These are phyloP conservation scores for Striga asiatica DNA, from an alignment of 257 asterid genomes.

Conservation along the genomic window DNA sequence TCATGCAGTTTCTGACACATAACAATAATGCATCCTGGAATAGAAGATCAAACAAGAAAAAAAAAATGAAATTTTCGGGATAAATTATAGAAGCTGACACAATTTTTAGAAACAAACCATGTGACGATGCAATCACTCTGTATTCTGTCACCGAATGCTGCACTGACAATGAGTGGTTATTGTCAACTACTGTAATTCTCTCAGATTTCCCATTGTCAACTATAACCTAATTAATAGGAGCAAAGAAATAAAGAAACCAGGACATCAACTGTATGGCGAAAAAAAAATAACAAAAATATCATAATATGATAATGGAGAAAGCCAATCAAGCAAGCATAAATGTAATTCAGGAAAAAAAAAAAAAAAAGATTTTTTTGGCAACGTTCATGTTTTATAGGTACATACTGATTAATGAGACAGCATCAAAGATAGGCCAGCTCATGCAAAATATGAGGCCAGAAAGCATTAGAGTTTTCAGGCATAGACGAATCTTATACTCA, in stretches of 20 bases:
- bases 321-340: not conserved
- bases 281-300: not conserved
- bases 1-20: too few species aligned
- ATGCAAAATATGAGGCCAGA: not conserved
- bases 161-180: conserved; percentile 34
- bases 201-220: conserved; percentile 76
- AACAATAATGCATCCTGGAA: too few species aligned
- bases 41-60: not conserved
- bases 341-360: not conserved
- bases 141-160: conserved; percentile 77
- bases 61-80: not conserved
- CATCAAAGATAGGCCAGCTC: not conserved
- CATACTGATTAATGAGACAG: not conserved
- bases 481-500: not conserved
- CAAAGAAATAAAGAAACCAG: not conserved
- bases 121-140: conserved; percentile 55
- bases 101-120: conserved; percentile 32
- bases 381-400: not conserved
- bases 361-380: too few species aligned
- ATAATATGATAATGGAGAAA: not conserved
- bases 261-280: not conserved
- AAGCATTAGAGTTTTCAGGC: conserved; percentile 1
- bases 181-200: conserved; percentile 54
- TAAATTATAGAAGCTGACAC: not conserved
- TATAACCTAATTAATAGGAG: conserved; percentile 40